Conservation (phyloP, 2,329 filamentous ascomycete species). For the Tolypocladium amazonense region DNA sequence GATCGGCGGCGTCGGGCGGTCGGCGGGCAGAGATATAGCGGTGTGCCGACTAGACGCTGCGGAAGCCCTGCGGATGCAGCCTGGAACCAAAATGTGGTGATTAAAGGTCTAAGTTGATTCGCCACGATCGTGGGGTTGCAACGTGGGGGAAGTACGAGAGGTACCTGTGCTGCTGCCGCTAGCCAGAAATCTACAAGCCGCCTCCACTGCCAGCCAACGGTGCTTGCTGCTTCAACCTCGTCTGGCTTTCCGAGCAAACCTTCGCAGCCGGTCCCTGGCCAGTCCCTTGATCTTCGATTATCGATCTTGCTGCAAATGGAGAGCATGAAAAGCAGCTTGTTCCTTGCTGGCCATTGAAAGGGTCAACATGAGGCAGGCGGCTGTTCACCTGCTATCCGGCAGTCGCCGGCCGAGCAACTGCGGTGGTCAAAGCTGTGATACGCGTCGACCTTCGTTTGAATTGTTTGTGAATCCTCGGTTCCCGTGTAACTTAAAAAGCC, state of each 20-base stretch:
- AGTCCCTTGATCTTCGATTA: not conserved
- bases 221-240: too few relatives aligned
- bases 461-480: not conserved
- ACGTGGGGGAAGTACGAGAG: not conserved
- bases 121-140: not conserved
- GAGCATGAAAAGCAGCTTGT: too few relatives aligned
- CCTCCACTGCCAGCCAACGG: not conserved
- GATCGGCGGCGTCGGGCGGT: not conserved
- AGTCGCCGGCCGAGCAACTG: not conserved
- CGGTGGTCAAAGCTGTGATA: not conserved
- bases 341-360: not conserved
- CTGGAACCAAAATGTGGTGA: not conserved
- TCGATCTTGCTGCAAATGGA: too few relatives aligned
- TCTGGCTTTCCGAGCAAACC: too few relatives aligned
- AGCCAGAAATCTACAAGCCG: not conserved
- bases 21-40: not conserved
- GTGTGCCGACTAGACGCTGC: not conserved
- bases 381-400: not conserved
- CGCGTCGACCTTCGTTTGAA: not conserved
- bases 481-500: not conserved
- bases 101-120: constrained; percentile 2
- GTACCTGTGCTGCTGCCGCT: not conserved
- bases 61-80: not conserved
- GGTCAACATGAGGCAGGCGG: not conserved
- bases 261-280: not conserved